phyloP scores from a whole-genome alignment of 495 filamentous ascomycete genomes.

The Aspergillus mulundensis region DNA sequence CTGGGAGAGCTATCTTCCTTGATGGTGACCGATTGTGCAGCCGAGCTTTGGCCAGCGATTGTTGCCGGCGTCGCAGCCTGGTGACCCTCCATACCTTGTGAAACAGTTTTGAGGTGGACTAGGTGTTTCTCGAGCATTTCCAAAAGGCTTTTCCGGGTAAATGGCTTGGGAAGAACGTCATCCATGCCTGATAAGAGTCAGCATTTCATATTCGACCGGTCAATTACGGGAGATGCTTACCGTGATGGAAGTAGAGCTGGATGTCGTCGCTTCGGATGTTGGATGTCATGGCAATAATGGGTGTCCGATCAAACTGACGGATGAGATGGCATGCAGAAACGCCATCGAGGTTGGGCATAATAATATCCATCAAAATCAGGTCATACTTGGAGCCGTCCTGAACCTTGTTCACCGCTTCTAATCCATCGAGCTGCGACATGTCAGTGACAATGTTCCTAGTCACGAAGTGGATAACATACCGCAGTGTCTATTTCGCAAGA shows the following conservation, averaged over 20 bases:
- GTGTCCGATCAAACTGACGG: conserved; percentile 80
- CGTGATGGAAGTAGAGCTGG: conserved; percentile 93
- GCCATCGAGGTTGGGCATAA: conserved; percentile 95
- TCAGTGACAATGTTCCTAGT: conserved; percentile 14
- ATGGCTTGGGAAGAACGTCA: conserved; percentile 94
- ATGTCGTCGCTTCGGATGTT: conserved; percentile 98
- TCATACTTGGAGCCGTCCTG: conserved; percentile 81
- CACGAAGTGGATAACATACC: conserved; percentile 60
- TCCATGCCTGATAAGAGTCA: conserved; percentile 75
- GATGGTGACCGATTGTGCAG: conserved; percentile 49
- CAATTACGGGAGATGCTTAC: conserved; percentile 47
- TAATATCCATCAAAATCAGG: conserved; percentile 97
- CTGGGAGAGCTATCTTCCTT: conserved; percentile 83
- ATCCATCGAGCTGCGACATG: conserved; percentile 66
- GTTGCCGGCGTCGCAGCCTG: conserved; percentile 47
- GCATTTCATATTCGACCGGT: background rate
- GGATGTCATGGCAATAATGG: conserved; percentile 97
- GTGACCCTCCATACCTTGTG: conserved; percentile 53
- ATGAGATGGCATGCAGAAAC: conserved; percentile 93
- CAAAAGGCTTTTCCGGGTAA: conserved; percentile 91
- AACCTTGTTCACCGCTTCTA: conserved; percentile 91
- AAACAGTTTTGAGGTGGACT: conserved; percentile 63
- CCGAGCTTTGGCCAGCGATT: conserved; percentile 48
- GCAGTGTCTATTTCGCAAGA: conserved; percentile 86
- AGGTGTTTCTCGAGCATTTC: conserved; percentile 88